Percentiles rank a stretch among this genome's conserved stretches.
These are phyloP conservation scores for Vitrella brassicaformis DNA, from an alignment of 73 alveolate genomes.

Conservation along the genomic window DNA sequence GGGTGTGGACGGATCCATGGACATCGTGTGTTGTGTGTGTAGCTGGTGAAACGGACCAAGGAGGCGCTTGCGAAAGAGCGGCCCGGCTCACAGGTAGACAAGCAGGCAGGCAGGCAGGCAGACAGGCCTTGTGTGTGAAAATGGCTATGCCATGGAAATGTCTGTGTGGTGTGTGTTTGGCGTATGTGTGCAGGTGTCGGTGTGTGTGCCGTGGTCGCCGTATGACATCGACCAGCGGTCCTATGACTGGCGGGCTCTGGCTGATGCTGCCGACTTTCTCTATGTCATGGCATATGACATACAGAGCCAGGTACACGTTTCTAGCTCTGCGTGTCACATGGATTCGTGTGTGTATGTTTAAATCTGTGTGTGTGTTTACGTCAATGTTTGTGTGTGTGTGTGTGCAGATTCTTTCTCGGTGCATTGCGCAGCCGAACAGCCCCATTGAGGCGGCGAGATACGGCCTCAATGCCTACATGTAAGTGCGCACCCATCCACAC, in stretches of 20 bases:
- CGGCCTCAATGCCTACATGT: no score
- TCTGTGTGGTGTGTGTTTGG: not conserved
- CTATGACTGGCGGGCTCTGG: not conserved
- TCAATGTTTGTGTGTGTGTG: not conserved
- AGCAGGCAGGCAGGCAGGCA: not conserved
- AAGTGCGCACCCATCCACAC: no score
- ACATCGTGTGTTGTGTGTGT: no score
- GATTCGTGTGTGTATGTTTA: not conserved
- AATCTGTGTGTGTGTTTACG: not conserved
- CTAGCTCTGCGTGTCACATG: not conserved
- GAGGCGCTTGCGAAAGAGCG: not conserved
- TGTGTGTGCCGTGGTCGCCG: not conserved
- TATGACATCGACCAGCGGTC: not conserved
- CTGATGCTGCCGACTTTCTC: not conserved
- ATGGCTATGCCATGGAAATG: not conserved
- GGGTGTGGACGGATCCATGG: no score
- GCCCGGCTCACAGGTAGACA: not conserved
- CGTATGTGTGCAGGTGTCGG: not conserved
- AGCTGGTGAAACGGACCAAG: not conserved
- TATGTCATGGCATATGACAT: not conserved
- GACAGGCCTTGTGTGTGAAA: not conserved
- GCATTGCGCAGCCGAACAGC: no score
- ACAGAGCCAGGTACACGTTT: not conserved
- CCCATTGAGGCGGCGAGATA: no score
- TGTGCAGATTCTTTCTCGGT: no score